A percentile compares a stretch with the other conserved stretches of the same genome.
phyloP scores from a whole-genome alignment of 805 yeast species.

The Saturnispora kantuleensis region DNA sequence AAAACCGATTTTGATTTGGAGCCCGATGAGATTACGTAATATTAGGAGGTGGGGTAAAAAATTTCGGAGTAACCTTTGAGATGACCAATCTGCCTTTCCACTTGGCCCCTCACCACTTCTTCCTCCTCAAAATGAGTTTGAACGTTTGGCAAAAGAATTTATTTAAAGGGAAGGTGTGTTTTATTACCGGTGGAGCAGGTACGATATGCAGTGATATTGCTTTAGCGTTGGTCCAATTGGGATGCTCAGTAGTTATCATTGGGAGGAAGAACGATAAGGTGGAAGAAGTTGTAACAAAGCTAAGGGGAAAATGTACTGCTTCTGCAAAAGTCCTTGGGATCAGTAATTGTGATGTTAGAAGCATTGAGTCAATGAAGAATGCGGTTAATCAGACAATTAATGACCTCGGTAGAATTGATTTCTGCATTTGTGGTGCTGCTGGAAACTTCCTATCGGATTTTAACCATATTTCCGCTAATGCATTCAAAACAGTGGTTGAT shows the following conservation, averaged over 20 bases:
- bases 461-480: constrained; percentile 70
- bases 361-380: constrained; percentile 41
- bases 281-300: constrained; percentile 54
- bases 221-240: constrained; percentile 72
- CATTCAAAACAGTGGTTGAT: constrained; percentile 77
- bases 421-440: constrained; percentile 91
- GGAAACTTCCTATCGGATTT: constrained; percentile 84
- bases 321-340: constrained; percentile 50
- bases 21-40: not conserved
- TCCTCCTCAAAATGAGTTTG: not conserved
- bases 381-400: constrained; percentile 62
- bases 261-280: constrained; percentile 72
- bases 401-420: constrained; percentile 71
- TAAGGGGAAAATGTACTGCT: constrained; percentile 43
- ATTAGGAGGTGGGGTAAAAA: not conserved
- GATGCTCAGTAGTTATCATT: constrained; percentile 78
- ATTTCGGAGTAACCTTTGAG: not conserved
- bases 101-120: not conserved
- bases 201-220: constrained; percentile 88
- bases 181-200: constrained; percentile 95
- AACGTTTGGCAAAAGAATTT: constrained; percentile 43
- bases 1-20: constrained; percentile 10
- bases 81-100: not conserved
- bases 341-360: constrained; percentile 72
- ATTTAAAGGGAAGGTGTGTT: constrained; percentile 76